Conservation (phyloP, 2,329 filamentous ascomycete genomes). For the Tolypocladium ovalisporum region DNA sequence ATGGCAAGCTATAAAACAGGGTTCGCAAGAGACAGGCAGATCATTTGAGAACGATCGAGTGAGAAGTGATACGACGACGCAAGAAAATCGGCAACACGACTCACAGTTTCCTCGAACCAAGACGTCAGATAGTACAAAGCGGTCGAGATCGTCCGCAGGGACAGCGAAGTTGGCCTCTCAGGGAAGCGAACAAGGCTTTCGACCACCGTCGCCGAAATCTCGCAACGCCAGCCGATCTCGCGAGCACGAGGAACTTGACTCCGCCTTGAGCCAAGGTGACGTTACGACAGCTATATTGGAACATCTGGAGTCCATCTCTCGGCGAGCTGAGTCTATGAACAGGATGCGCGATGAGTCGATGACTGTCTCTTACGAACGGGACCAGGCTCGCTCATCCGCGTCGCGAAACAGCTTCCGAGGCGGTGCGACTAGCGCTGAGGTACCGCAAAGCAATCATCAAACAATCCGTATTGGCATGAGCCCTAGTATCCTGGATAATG, state of each 20-base stretch:
- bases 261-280: conserved; percentile 5
- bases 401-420: conserved; percentile 9
- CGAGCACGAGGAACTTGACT: conserved; percentile 11
- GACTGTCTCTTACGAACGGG: background rate
- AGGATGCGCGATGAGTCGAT: conserved; percentile 2
- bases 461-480: conserved; percentile 15
- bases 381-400: conserved; percentile 4
- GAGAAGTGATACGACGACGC: background rate
- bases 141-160: conserved; percentile 1
- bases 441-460: conserved; percentile 1
- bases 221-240: conserved; percentile 22
- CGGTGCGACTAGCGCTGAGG: background rate
- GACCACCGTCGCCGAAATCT: conserved; percentile 22
- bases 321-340: conserved; percentile 13
- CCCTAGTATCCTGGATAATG: conserved; percentile 12
- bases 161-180: background rate
- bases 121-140: conserved; percentile 2
- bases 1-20: conserved; percentile 9
- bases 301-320: conserved; percentile 12
- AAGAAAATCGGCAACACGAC: background rate
- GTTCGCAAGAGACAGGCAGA: background rate
- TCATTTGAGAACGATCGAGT: background rate
- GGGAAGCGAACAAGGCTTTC: conserved; percentile 1
- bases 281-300: conserved; percentile 6
- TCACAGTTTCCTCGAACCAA: conserved; percentile 5